Evolutionary conservation across 106 monocot genomes (phyloP).

Genomic region (Xerophyta viscosa): DNA sequence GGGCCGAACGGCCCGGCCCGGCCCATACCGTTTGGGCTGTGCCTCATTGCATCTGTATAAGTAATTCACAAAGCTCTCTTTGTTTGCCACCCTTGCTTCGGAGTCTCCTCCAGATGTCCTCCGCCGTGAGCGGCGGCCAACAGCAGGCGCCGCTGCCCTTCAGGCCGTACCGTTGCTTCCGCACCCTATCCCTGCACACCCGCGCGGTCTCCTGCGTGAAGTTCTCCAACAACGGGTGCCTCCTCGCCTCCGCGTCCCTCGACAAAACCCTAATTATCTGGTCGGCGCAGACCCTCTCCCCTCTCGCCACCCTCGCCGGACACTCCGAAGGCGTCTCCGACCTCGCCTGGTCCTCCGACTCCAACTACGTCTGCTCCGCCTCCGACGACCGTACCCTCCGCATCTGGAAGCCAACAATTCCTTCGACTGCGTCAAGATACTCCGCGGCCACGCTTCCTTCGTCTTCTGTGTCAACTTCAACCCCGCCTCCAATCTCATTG

Average conservation of each 20-base stretch:
- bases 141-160: constrained; percentile 39
- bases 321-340: constrained; percentile 90
- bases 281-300: constrained; percentile 26
- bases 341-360: constrained; percentile 85
- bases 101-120: too few relatives aligned
- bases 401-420: constrained; percentile 52
- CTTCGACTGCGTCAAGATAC: constrained; percentile 52
- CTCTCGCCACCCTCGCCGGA: constrained; percentile 47
- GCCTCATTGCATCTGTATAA: too few relatives aligned
- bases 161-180: constrained; percentile 51
- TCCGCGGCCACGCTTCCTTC: constrained; percentile 64
- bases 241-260: constrained; percentile 88
- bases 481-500: constrained; percentile 51
- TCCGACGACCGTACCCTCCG: constrained; percentile 92
- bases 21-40: too few relatives aligned
- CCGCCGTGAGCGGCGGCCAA: too few relatives aligned
- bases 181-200: constrained; percentile 39
- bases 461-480: constrained; percentile 97
- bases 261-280: constrained; percentile 73
- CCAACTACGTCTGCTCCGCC: constrained; percentile 90
- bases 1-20: too few relatives aligned
- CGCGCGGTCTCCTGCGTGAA: constrained; percentile 88
- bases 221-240: constrained; percentile 86
- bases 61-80: too few relatives aligned
- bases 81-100: too few relatives aligned